Evolutionary conservation across 139 green algal species (phyloP), one percentile per base, ranked within the genome.

Genomic region (Haematococcus sp.): DNA sequence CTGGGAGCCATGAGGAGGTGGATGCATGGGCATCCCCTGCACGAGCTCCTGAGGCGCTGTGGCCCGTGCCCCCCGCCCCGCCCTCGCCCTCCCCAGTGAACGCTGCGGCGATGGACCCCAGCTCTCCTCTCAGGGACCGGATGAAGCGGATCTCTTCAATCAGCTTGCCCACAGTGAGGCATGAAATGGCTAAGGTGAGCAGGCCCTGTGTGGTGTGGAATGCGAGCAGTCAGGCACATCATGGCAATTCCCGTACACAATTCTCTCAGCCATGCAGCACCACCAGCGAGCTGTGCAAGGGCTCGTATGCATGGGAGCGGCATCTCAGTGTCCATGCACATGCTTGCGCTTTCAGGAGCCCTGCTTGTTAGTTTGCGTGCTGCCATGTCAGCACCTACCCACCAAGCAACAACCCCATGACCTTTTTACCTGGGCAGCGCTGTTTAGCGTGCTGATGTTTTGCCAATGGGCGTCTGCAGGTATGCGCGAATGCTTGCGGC

Each of bases 111-210:
- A 59, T 58, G 55, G 31, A 35, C 0, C 15, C 33, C 28, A 73
- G 17, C 22, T 54, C 35, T 22, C 71, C 13, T 15, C 56, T 46
- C 28, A 71, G 3, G 35, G 46, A 11, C 25, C 44, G 3, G 32
- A 68, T 54, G 51, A 66, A 52, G 16, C 68, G 44, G 60, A 72
- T 63, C 31, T 85, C 80, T 63, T 85, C 79, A 11, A 75, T 51
- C 25, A 85, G 70, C 74, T 85, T 85, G 27, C 76, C 70, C 19
- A 85, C 74, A 7, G 76, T 85, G 9, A 85, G 79, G 2, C 76
- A 15, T 9, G 74, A 79, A 35, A 83, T 76, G 19, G 69, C 27
- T 5, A 79, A 20, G 1, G 68, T 76, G 3, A 56, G 65, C 1
- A 76, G 22, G 5, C 43, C 52, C 54, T 79, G 70, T 60, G n/a